Evolutionary conservation across 345 rosid species (phyloP).

Genomic region (Euphorbia tirucalli): DNA sequence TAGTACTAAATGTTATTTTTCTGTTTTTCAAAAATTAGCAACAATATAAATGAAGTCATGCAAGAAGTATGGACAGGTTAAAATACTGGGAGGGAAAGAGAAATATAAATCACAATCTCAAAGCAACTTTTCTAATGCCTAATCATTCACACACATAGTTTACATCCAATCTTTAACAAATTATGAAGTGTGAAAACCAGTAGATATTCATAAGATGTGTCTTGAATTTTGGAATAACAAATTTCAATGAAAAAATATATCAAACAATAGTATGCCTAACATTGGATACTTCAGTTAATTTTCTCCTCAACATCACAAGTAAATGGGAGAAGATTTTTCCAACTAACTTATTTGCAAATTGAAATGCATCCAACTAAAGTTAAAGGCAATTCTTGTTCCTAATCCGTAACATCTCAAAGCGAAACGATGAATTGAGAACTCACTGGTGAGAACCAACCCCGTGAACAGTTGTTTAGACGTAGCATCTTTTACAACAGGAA

Average conservation of each 20-base stretch:
- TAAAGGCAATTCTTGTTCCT: background rate
- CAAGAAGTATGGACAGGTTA: no score
- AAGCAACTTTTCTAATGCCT: background rate
- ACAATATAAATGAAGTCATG: background rate
- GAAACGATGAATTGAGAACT: slow-evolving; percentile 35
- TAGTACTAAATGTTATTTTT: no score
- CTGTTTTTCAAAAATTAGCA: background rate
- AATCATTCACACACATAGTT: no score
- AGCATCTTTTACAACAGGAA: slow-evolving; percentile 56
- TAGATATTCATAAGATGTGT: background rate
- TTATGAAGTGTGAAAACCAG: background rate
- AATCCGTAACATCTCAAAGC: slow-evolving; percentile 6
- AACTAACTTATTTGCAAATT: background rate
- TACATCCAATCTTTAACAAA: background rate
- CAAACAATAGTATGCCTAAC: background rate
- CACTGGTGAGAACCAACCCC: slow-evolving; percentile 79
- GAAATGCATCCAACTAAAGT: background rate
- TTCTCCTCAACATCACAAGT: slow-evolving; percentile 8
- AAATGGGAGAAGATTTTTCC: background rate
- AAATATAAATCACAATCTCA: no score
- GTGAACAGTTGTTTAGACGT: slow-evolving; percentile 63
- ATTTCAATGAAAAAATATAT: background rate
- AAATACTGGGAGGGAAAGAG: no score
- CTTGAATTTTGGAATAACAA: background rate
- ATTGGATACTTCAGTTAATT: background rate